These are phyloP conservation scores for Monosporascus sp. DNA, from an alignment of 2,329 filamentous ascomycete genomes.

Conservation along the genomic window DNA sequence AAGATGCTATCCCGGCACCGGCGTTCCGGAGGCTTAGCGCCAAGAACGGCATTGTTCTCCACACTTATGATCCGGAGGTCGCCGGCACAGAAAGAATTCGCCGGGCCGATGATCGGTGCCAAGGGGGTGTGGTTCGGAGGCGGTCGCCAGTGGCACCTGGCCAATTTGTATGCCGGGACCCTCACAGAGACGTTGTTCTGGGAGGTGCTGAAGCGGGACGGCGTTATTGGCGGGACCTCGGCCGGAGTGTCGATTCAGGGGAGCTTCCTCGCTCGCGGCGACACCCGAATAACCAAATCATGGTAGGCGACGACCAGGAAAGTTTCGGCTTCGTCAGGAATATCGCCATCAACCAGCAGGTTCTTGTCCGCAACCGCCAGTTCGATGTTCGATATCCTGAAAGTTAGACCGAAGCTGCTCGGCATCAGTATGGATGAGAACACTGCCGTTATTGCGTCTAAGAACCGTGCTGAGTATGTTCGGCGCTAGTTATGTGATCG, in stretches of 20 bases:
- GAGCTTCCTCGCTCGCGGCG: constrained; percentile 26
- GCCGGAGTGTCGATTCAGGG: constrained; percentile 27
- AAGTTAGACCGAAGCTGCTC: constrained; percentile 23
- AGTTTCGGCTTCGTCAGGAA: constrained; percentile 25
- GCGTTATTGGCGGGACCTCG: constrained; percentile 23
- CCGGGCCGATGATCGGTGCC: constrained; percentile 18
- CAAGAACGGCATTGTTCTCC: constrained; percentile 23
- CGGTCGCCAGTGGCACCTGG: constrained; percentile 4
- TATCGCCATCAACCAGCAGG: constrained; percentile 27
- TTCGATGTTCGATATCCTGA: constrained; percentile 29
- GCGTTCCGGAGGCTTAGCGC: constrained; percentile 14
- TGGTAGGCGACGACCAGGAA: constrained; percentile 27
- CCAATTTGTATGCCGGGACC: constrained; percentile 28
- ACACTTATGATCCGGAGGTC: constrained; percentile 24
- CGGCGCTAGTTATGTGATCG: constrained; percentile 23
- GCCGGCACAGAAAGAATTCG: constrained; percentile 28
- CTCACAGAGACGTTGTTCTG: constrained; percentile 21
- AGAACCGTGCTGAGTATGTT: constrained; percentile 21
- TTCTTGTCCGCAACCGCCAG: constrained; percentile 24
- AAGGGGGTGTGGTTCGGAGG: constrained; percentile 24
- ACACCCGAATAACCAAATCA: constrained; percentile 24
- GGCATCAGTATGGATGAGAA: constrained; percentile 28
- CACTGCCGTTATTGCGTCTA: constrained; percentile 24
- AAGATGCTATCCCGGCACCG: too few relatives aligned
- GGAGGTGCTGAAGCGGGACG: constrained; percentile 22